Conservation (phyloP, 108 stramenopile genomes). For the Phaeodactylum tricornutum region DNA sequence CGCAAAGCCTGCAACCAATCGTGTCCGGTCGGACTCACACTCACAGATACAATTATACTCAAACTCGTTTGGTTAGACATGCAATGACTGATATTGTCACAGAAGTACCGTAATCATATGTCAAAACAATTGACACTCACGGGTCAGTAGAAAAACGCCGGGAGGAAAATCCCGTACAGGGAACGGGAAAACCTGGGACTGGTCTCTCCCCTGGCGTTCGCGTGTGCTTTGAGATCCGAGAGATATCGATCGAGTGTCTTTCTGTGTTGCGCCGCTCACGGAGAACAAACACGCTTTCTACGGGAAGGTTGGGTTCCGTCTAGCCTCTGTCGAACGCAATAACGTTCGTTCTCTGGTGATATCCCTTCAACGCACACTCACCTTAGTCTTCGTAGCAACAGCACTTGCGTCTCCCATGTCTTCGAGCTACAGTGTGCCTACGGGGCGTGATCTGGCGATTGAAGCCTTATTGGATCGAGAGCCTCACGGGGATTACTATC, state of each 20-base stretch:
- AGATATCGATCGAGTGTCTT: no score
- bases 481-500: conserved; percentile 54
- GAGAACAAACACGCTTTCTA: no score
- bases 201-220: not conserved
- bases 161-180: not conserved
- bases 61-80: no score
- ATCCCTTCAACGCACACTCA: not conserved
- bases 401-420: not conserved
- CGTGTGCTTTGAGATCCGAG: no score
- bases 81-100: no score
- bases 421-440: conserved; percentile 9
- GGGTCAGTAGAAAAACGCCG: not conserved
- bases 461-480: conserved; percentile 78
- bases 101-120: not conserved
- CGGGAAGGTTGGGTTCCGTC: no score
- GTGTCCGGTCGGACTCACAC: no score
- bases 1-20: no score
- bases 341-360: not conserved
- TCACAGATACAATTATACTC: no score
- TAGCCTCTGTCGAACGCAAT: not conserved
- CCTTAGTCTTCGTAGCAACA: not conserved
- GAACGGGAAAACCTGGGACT: not conserved
- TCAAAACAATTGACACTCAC: not conserved
- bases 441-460: conserved; percentile 58
- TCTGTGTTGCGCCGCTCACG: no score